Evolutionary conservation across 2,329 filamentous ascomycete genomes (phyloP), one percentile per base, ranked within the genome.

Genomic region (Trichoderma guizhouense): DNA sequence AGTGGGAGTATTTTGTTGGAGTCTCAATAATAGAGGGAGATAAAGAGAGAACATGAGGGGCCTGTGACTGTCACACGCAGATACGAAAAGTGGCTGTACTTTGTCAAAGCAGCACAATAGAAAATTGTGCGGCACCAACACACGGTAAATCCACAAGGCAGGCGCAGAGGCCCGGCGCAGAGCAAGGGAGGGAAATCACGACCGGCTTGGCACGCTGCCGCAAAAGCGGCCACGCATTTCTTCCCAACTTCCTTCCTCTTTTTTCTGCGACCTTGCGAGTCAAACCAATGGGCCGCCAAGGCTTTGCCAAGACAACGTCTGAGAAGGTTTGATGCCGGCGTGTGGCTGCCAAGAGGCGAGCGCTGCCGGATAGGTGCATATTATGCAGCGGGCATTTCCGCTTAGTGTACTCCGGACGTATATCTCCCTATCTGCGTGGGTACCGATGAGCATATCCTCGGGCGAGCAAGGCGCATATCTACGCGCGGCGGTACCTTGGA

Each of bases 231-330:
- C 39, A 62, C 28, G 57, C 57, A 61, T 53, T 62, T 43, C 12
- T 51, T 57, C n/a, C 34, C 34, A 36, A 15, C 34, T 14, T 34
- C 14, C n/a, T 32, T 43, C 39, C 36, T 39, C 36, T 39, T 26
- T 67, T 43, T 43, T 39, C 30, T 58, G 32, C 51, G 47, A 28
- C 65, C 18, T 21, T 43, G 65, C 30, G 57, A 69, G 67, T 69
- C 67, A 69, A 69, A 36, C 57, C 28, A 51, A 34, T 32, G 67
- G 65, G 39, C 39, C 21, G 67, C 67, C 67, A 69, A 69, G 67
- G 47, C 67, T 36, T 58, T 69, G 67, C 67, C 67, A 69, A 69
- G 67, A 61, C 36, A 26, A 47, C 21, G 57, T 69, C 39, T 69
- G 36, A 15, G 55, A 62, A 61, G 53, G 32, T 58, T 69, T 32